Evolutionary conservation across 345 rosid genomes (phyloP).

Genomic region (Brassica nigra): DNA sequence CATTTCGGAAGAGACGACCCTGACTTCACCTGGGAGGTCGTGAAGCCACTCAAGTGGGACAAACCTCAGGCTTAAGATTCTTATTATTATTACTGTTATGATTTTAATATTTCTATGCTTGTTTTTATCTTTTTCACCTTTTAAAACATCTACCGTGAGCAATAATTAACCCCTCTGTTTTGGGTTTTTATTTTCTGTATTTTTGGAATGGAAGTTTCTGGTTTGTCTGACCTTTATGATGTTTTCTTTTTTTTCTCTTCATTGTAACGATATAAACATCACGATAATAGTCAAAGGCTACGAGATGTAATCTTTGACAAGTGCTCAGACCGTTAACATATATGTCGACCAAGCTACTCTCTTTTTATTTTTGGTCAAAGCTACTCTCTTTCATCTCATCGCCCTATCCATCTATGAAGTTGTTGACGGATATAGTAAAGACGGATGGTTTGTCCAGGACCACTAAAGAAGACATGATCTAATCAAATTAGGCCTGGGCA

Average conservation of each 20-base stretch:
- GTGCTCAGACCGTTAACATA: background rate
- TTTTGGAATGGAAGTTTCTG: constrained; percentile 26
- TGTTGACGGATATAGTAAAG: background rate
- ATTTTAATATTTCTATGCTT: background rate
- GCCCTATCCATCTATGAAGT: background rate
- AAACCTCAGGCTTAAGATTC: constrained; percentile 41
- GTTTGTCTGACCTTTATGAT: background rate
- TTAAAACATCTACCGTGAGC: constrained; percentile 11
- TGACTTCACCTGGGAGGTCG: constrained; percentile 45
- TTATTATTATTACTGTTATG: background rate
- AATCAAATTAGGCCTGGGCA: too few relatives aligned
- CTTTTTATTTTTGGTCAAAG: background rate
- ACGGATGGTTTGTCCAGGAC: background rate
- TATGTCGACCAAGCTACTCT: too few relatives aligned
- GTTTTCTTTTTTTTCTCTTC: background rate
- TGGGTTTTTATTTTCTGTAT: background rate
- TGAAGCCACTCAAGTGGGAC: constrained; percentile 45
- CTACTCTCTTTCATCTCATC: background rate
- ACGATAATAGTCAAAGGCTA: background rate
- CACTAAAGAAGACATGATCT: background rate
- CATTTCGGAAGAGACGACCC: constrained; percentile 50
- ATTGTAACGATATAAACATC: background rate
- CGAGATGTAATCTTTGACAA: background rate
- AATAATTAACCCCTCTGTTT: constrained; percentile 27
- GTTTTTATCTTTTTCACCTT: constrained; percentile 4